Percentiles rank a stretch among this genome's conserved stretches.
Evolutionary conservation across 805 yeast genomes (phyloP).

Genomic region (Lachancea sp.): DNA sequence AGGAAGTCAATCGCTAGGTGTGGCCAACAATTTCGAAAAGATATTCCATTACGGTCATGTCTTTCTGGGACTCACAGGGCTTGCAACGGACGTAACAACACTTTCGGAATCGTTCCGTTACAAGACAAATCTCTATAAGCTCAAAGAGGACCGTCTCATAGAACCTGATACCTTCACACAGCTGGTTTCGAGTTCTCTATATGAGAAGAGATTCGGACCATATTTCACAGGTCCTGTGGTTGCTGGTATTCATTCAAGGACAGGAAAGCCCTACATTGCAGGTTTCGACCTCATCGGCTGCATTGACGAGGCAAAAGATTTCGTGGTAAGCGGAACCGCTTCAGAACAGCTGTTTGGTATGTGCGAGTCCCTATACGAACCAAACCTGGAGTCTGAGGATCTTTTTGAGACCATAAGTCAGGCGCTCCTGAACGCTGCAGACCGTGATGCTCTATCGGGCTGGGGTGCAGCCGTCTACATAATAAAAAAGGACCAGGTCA

Average conservation of each 20-base stretch:
- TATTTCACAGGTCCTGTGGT: conserved; percentile 95
- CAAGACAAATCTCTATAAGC: conserved; percentile 80
- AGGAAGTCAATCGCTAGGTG: conserved; percentile 89
- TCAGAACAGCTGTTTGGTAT: conserved; percentile 95
- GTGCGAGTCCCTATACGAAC: conserved; percentile 97
- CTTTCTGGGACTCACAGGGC: conserved; percentile 87
- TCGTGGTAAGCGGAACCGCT: conserved; percentile 93
- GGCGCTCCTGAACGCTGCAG: conserved; percentile 88
- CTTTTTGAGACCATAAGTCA: conserved; percentile 93
- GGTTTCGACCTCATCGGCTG: conserved; percentile 96
- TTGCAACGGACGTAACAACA: conserved; percentile 90
- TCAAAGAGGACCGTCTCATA: conserved; percentile 84
- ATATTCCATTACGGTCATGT: conserved; percentile 80
- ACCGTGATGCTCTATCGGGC: conserved; percentile 95
- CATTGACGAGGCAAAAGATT: conserved; percentile 90
- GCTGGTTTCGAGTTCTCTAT: conserved; percentile 81
- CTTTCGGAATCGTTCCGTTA: conserved; percentile 73
- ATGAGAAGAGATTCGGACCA: conserved; percentile 91
- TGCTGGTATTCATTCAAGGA: conserved; percentile 84
- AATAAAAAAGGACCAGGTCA: conserved; percentile 85
- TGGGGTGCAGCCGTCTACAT: conserved; percentile 97
- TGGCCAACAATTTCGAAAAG: conserved; percentile 89
- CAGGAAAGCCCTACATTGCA: conserved; percentile 82
- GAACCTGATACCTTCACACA: conserved; percentile 94
- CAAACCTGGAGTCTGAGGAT: conserved; percentile 88